Evolutionary conservation across 352 stramenopile genomes (phyloP), one percentile per base, ranked within the genome.

Genomic region (Phytophthora pinifolia): DNA sequence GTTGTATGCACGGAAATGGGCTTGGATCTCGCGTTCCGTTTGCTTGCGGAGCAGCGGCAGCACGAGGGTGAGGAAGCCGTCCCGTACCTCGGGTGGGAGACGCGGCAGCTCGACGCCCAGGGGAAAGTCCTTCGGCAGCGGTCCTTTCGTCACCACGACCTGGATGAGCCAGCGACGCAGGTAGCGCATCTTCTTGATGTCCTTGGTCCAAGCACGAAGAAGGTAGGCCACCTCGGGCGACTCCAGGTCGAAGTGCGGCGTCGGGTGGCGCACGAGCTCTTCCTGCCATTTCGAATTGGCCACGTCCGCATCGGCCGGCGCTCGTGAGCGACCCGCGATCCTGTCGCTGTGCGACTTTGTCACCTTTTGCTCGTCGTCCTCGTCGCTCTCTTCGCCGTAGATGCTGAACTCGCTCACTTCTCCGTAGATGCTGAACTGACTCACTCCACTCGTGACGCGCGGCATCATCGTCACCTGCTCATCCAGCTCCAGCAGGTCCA

Each of bases 31-130:
- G 8, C 76, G 73, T 29, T 74, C 51, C n/a, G 78, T 82, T 50
- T 91, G 80, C 25, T 79, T 79, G 17, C 83, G 71, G 27, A 93
- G 63, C 45, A 93, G 62, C n/a, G 80, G 83, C n/a, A 93, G 76
- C 2, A 91, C 74, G 10, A 93, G 70, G 29, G 73, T 85, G 10
- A 91, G 54, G 48, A 93, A 91, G 0, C 80, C 83, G 42, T 91
- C 83, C n/a, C 78, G 72, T 44, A 93, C 77, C 48, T 93, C 80
- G 2, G 74, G 77, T 6, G 54, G 46, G 39, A 93, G 65, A 12
- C 79, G 72, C 49, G 81, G 81, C 18, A 93, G 65, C 46, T 91
- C 83, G 18, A 93, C 73, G 13, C 72, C 76, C 46, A 80, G 63
- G 4, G 80, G 80, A 29, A 91, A 83, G 39, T 88, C 76, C 0